phyloP scores from a whole-genome alignment of 2,329 filamentous ascomycete species.

The Neocucurbitaria cava region DNA sequence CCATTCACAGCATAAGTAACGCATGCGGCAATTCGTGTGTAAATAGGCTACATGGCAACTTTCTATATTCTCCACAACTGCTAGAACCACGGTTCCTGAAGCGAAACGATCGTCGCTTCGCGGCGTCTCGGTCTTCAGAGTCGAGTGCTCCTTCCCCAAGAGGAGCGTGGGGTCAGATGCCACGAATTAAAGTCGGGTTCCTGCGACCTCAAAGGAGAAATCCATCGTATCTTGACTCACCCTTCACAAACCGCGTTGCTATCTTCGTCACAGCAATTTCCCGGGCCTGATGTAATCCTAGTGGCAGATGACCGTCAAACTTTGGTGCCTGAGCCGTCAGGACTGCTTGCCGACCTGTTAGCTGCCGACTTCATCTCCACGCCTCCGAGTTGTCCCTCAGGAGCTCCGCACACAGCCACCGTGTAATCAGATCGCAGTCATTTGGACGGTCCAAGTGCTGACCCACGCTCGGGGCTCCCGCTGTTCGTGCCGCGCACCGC shows the following conservation, averaged over 20 bases:
- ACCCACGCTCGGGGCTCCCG: slow-evolving; percentile 23
- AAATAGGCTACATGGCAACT: not conserved
- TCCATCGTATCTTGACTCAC: slow-evolving; percentile 29
- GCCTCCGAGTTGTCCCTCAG: slow-evolving; percentile 37
- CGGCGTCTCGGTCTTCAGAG: slow-evolving; percentile 28
- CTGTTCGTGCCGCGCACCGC: slow-evolving; percentile 24
- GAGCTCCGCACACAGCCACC: slow-evolving; percentile 31
- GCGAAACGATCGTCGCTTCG: not conserved
- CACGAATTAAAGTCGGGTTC: slow-evolving; percentile 32
- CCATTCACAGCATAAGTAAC: not conserved
- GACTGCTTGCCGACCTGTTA: slow-evolving; percentile 22
- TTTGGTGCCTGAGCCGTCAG: slow-evolving; percentile 29
- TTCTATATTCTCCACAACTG: not conserved
- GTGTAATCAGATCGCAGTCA: slow-evolving; percentile 34
- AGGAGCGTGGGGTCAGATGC: slow-evolving; percentile 24
- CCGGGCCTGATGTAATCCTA: slow-evolving; percentile 29
- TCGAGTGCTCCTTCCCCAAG: slow-evolving; percentile 19
- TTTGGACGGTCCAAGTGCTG: slow-evolving; percentile 21
- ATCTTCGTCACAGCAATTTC: slow-evolving; percentile 22
- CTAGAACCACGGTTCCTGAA: not conserved
- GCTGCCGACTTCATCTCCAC: slow-evolving; percentile 17
- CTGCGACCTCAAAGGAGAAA: slow-evolving; percentile 8
- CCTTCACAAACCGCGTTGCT: slow-evolving; percentile 17
- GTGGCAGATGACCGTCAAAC: slow-evolving; percentile 42
- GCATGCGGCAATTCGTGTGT: not conserved